Base-by-base conservation (phyloP, 2,329 filamentous ascomycete genomes). In the Penicillium crustosum region DNA sequence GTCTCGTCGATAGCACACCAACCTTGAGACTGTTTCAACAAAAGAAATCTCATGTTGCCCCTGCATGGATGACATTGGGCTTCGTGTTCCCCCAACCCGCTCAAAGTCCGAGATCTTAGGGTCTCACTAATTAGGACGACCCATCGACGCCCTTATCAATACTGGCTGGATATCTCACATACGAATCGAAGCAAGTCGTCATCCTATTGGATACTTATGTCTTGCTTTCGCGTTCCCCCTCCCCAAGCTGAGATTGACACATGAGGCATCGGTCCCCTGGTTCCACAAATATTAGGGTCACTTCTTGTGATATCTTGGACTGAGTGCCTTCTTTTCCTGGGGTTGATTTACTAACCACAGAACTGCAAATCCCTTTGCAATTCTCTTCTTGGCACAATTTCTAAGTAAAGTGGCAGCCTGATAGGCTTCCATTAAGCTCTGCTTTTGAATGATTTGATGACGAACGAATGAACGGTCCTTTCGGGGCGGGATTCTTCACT, bases 401-500 rank as follows among this genome's bases (percentile, higher is more conserved):
- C 25, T 7, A 31, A 52, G 23, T 9, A 6, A 35, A 31, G 2
- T 49, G 25, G 13, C 13, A 36, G 41, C 21, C 27, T 7, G 23
- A 38, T 17, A 29, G 29, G 21, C 8, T 21, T 25, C 7, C 9
- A 25, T 29, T n/a, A 25, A n/a, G 23, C 17, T 36, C 29, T 31
- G 13, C 36, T 42, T 15, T 25, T 50, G 31, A 51, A 65, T 53
- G 61, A 64, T 44, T 38, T 56, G n/a, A 66, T 50, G 64, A 66
- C 60, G 43, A 66, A 64, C 42, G 48, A 49, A 38, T 42, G 39
- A 44, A 47, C 57, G 39, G 51, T 54, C 27, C 61, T 21, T 38
- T 53, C 25, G 31, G 27, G 49, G 42, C 35, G 49, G 17, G 42
- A 53, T n/a, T 53, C 35, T 53, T 47, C 42, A 42, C 55, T 54